Conservation (phyloP, 2,329 filamentous ascomycete species). For the Thielaviopsis euricoi region DNA sequence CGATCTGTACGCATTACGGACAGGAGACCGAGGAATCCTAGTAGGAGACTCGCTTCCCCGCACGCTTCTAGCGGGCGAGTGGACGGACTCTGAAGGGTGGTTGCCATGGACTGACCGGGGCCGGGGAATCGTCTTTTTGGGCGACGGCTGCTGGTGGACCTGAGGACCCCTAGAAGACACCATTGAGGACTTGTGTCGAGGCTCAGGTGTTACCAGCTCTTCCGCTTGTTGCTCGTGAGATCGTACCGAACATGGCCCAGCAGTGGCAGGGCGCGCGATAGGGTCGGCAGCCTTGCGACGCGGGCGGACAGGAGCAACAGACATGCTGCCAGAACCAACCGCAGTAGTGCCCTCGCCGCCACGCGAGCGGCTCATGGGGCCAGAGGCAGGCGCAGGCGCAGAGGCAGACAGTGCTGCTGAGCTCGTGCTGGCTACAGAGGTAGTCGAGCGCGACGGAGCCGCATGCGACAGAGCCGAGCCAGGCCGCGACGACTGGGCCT, state of each 20-base stretch:
- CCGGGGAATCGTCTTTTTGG: conserved; percentile 31
- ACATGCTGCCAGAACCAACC: conserved; percentile 39
- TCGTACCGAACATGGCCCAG: conserved; percentile 47
- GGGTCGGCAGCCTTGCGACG: conserved; percentile 40
- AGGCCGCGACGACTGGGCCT: conserved; percentile 36
- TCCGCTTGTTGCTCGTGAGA: conserved; percentile 29
- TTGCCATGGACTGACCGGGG: conserved; percentile 14
- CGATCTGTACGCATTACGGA: conserved; percentile 2
- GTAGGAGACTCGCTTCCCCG: conserved; percentile 2
- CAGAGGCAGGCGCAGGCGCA: conserved; percentile 13
- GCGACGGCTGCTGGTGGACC: conserved; percentile 32
- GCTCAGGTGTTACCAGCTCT: conserved; percentile 20
- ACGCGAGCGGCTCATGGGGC: conserved; percentile 15
- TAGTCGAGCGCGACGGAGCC: conserved; percentile 29
- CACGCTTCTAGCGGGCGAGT: conserved; percentile 3
- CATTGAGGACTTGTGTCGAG: conserved; percentile 24
- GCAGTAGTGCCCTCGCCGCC: conserved; percentile 25
- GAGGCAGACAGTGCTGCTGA: conserved; percentile 13
- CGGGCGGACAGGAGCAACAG: conserved; percentile 46
- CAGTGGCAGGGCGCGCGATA: conserved; percentile 43
- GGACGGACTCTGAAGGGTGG: conserved; percentile 5
- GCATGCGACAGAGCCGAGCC: conserved; percentile 49
- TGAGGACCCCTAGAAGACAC: conserved; percentile 23
- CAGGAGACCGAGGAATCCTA: conserved; percentile 1
- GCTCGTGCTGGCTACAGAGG: conserved; percentile 21